Conservation (phyloP, 2,329 filamentous ascomycete species). For the Didymella keratinophila region DNA sequence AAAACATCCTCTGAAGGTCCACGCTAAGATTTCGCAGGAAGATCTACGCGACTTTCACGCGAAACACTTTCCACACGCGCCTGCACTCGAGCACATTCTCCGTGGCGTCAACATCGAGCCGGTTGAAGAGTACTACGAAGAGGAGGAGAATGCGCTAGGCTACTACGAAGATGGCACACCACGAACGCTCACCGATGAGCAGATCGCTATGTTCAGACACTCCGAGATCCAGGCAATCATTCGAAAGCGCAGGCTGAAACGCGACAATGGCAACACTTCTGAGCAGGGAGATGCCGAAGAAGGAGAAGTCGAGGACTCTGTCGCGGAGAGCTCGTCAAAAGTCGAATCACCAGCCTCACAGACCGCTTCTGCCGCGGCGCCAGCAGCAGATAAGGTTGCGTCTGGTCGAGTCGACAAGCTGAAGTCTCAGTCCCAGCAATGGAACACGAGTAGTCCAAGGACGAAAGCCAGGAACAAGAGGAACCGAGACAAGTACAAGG, state of each 20-base stretch:
- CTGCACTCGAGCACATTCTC: conserved; percentile 46
- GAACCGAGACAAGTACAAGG: conserved; percentile 36
- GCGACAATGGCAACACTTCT: conserved; percentile 32
- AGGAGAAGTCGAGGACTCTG: conserved; percentile 15
- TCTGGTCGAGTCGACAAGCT: conserved; percentile 28
- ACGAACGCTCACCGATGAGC: conserved; percentile 87
- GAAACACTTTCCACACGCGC: conserved; percentile 53
- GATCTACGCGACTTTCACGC: conserved; percentile 55
- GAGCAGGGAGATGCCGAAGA: conserved; percentile 27
- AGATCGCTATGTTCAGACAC: conserved; percentile 89
- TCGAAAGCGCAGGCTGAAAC: conserved; percentile 37
- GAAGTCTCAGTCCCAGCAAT: conserved; percentile 35
- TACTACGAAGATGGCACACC: conserved; percentile 88
- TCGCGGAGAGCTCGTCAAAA: neutral
- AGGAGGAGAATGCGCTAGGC: conserved; percentile 73
- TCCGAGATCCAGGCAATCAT: conserved; percentile 81
- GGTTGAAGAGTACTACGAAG: conserved; percentile 41
- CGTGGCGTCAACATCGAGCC: conserved; percentile 26
- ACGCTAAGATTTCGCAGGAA: conserved; percentile 45
- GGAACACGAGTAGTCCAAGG: conserved; percentile 37
- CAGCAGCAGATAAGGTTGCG: conserved; percentile 23
- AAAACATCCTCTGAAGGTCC: neutral
- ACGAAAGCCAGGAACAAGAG: conserved; percentile 37
- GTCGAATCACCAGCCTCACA: conserved; percentile 5
- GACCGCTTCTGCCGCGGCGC: neutral